Evolutionary conservation across 2,329 filamentous ascomycete genomes (phyloP).

Genomic region (Botryosphaeria dothidea): DNA sequence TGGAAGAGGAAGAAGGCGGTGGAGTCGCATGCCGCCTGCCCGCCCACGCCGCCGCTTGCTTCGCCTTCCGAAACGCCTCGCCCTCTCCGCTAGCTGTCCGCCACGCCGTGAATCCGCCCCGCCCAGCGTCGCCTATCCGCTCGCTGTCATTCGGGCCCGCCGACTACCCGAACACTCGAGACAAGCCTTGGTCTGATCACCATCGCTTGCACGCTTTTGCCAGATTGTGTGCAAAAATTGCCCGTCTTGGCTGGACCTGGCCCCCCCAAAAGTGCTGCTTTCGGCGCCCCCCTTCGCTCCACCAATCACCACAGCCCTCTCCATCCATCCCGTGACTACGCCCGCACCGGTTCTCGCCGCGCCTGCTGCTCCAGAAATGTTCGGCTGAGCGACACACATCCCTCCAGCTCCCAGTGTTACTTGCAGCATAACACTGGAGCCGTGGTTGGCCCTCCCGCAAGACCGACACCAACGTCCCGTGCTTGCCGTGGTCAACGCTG

Average conservation of each 20-base stretch:
- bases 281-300: background rate
- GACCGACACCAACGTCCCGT: background rate
- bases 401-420: background rate
- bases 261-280: background rate
- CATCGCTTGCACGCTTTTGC: background rate
- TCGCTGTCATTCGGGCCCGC: too few relatives aligned
- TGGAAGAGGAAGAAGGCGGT: conserved; percentile 5
- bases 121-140: background rate
- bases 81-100: background rate
- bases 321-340: background rate
- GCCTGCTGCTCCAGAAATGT: too few relatives aligned
- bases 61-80: conserved; percentile 6
- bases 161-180: background rate
- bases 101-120: background rate
- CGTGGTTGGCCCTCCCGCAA: background rate
- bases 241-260: background rate
- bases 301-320: background rate
- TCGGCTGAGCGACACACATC: conserved; percentile 3
- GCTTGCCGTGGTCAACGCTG: background rate
- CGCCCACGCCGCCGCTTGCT: background rate
- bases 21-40: background rate
- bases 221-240: background rate
- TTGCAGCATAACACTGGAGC: conserved; percentile 2
- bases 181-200: background rate
- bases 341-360: background rate